Evolutionary conservation across 2,329 filamentous ascomycete genomes (phyloP), one percentile per base, ranked within the genome.

Genomic region (Pseudocercospora fuligena): DNA sequence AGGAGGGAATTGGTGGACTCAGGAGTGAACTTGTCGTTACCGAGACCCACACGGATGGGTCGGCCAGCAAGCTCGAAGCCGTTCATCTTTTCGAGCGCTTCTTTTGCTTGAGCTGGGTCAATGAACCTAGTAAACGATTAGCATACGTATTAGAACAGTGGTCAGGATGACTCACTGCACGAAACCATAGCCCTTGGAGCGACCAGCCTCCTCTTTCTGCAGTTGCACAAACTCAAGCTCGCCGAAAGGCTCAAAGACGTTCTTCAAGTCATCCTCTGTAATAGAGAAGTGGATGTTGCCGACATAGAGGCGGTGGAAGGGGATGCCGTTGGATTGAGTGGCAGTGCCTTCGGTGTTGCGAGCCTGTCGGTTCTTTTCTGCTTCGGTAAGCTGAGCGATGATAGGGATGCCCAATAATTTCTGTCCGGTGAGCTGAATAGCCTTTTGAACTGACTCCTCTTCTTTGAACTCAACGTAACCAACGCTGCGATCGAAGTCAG

Each of bases 241-340:
- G 74, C 95, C 95, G 81, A 97, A 99, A 1, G 95, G 94, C 82
- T 96, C 93, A 80, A 99, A 99, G 68, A 99, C 93, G 78, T 94
- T 93, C 85, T 94, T 91, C 72, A 99, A 85, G 82, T 99, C 96
- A 79, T 90, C 89, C 82, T 99, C 95, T 78, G 93, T 97, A 79
- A 99, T 97, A 79, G 93, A 97, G 87, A 99, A 99, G 84, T 99
- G 95, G 74, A 99, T 98, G 80, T 99, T 99, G 81, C 95, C 95
- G 73, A 99, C 94, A 80, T 98, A 99, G 67, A 99, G 90, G 73
- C 96, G 92, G 82, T 99, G 95, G 84, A 98, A 98, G 25, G 95
- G 95, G 66, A 97, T 90, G 68, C 92, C 91, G 78, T 94, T 94
- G 67, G 91, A 89, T 73, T 92, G 88, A 72, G 86, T 89, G 72